Conservation (phyloP, 1,139 yeast species). For the Chernovozyma aurita region DNA sequence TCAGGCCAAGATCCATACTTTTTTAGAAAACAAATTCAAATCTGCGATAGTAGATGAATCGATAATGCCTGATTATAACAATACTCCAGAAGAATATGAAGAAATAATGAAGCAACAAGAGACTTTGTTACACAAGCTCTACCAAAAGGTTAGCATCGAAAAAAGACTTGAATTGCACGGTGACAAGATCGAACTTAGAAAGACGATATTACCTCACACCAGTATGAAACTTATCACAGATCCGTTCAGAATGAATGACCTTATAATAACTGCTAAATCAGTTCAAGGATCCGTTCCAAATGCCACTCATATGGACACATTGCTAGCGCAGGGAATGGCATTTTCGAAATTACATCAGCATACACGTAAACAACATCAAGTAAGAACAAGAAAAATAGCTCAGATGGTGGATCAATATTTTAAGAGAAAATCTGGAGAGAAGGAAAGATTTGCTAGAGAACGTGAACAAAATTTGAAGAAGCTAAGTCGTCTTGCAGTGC, state of each 20-base stretch:
- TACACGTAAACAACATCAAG: slow-evolving; percentile 58
- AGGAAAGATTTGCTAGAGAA: slow-evolving; percentile 72
- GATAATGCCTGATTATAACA: slow-evolving; percentile 26
- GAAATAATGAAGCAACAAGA: slow-evolving; percentile 29
- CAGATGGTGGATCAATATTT: slow-evolving; percentile 84
- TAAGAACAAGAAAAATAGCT: slow-evolving; percentile 70
- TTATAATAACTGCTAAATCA: slow-evolving; percentile 33
- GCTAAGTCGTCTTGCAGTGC: slow-evolving; percentile 74
- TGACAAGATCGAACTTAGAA: slow-evolving; percentile 41
- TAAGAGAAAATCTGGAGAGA: slow-evolving; percentile 81
- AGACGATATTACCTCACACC: slow-evolving; percentile 43
- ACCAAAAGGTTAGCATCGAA: slow-evolving; percentile 30
- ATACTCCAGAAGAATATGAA: slow-evolving; percentile 33
- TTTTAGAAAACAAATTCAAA: slow-evolving; percentile 47
- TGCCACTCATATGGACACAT: slow-evolving; percentile 64
- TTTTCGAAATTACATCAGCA: slow-evolving; percentile 72
- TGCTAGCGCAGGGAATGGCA: slow-evolving; percentile 70
- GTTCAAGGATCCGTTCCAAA: slow-evolving; percentile 35
- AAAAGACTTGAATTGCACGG: slow-evolving; percentile 39
- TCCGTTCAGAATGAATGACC: slow-evolving; percentile 35
- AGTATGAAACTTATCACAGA: slow-evolving; percentile 38
- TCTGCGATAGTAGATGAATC: slow-evolving; percentile 41
- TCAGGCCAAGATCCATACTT: slow-evolving; percentile 43
- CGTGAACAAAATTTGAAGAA: slow-evolving; percentile 62
- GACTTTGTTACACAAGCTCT: slow-evolving; percentile 22